Evolutionary conservation across 1,284 basidiomycete genomes (phyloP), one percentile per base, ranked within the genome.

Genomic region (Lentinula novae-zelandiae): DNA sequence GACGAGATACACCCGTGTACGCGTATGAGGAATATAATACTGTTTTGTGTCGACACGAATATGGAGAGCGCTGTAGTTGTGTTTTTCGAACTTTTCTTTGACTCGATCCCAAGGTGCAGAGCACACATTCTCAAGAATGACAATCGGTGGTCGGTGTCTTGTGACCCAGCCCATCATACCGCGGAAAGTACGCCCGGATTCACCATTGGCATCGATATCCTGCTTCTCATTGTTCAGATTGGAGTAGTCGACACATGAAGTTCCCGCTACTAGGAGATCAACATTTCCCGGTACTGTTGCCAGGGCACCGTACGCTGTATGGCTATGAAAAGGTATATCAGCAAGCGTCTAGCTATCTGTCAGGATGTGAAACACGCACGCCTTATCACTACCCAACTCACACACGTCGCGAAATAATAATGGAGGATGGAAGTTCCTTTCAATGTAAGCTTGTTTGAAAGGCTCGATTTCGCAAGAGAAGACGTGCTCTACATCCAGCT

Each of bases 401-500:
- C 92, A 95, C 13, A 98, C 95, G 71, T 98, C 96, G 59, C 96
- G 86, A 72, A 98, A 98, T 39, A 98, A 80, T 40, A 97, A 76
- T 4, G 95, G 95, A 12, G 94, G 93, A 61, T 85, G 84, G 71
- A 98, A 98, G 73, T 98, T 98, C 31, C 96, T 84, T 73, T 98
- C 96, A 64, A 98, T 98, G 73, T 98, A 98, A 0, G 95, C 95
- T 73, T 98, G 95, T 74, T 98, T 98, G 83, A 96, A 98, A 1
- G 96, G 95, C 71, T 97, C 96, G 64, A 98, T 97, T 75, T 98
- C 95, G 75, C 95, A 97, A 0, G 95, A 97, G 74, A 98, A 98
- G 57, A 97, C 93, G 73, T 98, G 96, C 68, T 96, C 89, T 63
- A 95, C 79, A 39, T 89, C 82, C 54, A 97, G 76, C 1, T 82